Evolutionary conservation across 257 asterid genomes (phyloP).

Genomic region (Solanum dulcamara): DNA sequence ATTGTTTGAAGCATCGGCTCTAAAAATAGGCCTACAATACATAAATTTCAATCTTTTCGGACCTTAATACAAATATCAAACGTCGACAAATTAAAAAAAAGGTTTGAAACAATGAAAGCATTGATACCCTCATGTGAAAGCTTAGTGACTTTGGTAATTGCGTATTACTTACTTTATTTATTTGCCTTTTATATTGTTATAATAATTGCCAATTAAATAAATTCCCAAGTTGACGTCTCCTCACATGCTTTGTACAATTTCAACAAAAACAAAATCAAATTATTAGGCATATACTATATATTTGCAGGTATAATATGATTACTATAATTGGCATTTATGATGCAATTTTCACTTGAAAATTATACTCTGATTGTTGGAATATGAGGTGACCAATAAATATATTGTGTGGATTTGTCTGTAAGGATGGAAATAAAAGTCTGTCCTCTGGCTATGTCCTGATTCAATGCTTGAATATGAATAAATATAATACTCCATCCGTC

Average conservation of each 20-base stretch:
- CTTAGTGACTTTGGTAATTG: constrained; percentile 2
- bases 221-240: constrained; percentile 16
- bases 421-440: constrained; percentile 2
- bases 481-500: too few relatives aligned
- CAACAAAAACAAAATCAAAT: background rate
- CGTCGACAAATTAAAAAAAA: rapidly evolving
- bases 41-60: background rate
- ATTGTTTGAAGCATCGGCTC: rapidly evolving
- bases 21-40: rapidly evolving
- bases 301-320: constrained; percentile 2
- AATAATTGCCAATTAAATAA: background rate
- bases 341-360: constrained; percentile 2
- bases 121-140: constrained; percentile 17
- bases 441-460: background rate
- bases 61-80: rapidly evolving
- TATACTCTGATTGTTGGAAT: constrained; percentile 25
- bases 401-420: constrained; percentile 15
- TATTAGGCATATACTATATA: background rate
- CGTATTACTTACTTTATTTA: background rate
- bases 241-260: constrained; percentile 27
- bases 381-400: background rate
- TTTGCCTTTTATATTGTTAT: background rate
- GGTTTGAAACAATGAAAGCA: background rate
- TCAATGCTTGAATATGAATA: background rate
- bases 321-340: background rate